phyloP scores from a whole-genome alignment of 305 asterid species.

The Vinca major region DNA sequence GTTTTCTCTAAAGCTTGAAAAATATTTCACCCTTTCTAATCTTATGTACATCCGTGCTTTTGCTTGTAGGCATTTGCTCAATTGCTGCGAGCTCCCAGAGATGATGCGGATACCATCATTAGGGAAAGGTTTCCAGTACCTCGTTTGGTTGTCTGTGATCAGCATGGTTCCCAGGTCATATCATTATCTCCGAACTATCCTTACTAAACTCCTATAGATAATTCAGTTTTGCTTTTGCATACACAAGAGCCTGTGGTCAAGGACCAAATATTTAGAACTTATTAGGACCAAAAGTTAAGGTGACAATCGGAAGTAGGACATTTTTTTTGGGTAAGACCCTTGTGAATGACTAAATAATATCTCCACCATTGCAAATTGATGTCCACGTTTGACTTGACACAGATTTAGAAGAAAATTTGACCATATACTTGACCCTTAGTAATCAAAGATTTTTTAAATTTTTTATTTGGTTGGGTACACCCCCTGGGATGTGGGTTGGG shows the following conservation, averaged over 20 bases:
- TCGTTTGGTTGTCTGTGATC: constrained; percentile 91
- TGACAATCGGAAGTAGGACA: neutral
- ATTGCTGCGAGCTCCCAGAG: constrained; percentile 74
- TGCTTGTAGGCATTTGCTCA: constrained; percentile 71
- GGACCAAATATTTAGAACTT: too few relatives aligned
- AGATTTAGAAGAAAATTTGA: too few relatives aligned
- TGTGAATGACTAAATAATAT: neutral
- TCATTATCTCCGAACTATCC: neutral
- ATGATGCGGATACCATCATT: constrained; percentile 59
- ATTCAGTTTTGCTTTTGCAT: neutral
- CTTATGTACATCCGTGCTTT: constrained; percentile 3
- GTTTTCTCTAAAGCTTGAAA: neutral
- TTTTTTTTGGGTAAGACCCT: neutral
- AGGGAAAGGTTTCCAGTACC: constrained; percentile 92
- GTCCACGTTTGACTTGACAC: too few relatives aligned
- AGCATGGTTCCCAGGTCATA: constrained; percentile 91
- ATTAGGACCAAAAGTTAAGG: neutral
- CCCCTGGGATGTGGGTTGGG: too few relatives aligned
- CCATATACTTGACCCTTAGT: too few relatives aligned
- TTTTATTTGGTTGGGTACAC: too few relatives aligned
- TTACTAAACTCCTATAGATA: neutral
- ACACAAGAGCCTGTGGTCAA: neutral
- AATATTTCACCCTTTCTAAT: constrained; percentile 2
- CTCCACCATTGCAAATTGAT: too few relatives aligned
- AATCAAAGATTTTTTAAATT: too few relatives aligned